Conservation (phyloP, 2,329 filamentous ascomycete species). For the Aciculosporium take region DNA sequence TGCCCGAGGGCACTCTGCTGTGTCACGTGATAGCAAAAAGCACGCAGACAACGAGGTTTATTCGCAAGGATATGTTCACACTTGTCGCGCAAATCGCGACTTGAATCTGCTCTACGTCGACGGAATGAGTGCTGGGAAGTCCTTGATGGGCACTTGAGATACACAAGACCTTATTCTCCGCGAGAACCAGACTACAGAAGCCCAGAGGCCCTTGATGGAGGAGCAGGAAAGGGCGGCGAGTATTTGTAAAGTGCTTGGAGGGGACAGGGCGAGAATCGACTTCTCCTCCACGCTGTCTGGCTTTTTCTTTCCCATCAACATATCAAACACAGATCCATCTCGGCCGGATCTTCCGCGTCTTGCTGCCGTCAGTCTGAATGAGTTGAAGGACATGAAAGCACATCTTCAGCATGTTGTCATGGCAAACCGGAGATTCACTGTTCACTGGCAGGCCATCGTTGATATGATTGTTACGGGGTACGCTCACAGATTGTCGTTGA, state of each 20-base stretch:
- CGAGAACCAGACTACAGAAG: slow-evolving; percentile 16
- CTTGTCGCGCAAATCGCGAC: slow-evolving; percentile 43
- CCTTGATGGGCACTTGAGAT: slow-evolving; percentile 50
- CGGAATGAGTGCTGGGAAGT: slow-evolving; percentile 55
- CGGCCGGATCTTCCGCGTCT: slow-evolving; percentile 22
- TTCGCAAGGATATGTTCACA: slow-evolving; percentile 47
- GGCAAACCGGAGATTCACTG: slow-evolving; percentile 14
- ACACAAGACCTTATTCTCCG: slow-evolving; percentile 49
- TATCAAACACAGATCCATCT: slow-evolving; percentile 25
- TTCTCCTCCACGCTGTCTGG: slow-evolving; percentile 37
- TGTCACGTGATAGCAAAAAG: slow-evolving; percentile 38
- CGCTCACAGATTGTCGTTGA: slow-evolving; percentile 33
- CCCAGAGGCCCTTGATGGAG: slow-evolving; percentile 13
- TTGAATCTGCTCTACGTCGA: slow-evolving; percentile 54
- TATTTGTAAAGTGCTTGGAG: slow-evolving; percentile 40
- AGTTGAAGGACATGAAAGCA: slow-evolving; percentile 22
- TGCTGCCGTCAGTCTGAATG: slow-evolving; percentile 13
- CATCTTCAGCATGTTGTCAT: slow-evolving; percentile 31
- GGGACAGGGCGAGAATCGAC: slow-evolving; percentile 27
- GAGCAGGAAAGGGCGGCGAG: slow-evolving; percentile 38
- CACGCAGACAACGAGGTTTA: neutral
- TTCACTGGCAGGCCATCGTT: slow-evolving; percentile 52
- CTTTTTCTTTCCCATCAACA: slow-evolving; percentile 35
- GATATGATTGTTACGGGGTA: slow-evolving; percentile 55
- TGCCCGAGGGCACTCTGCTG: slow-evolving; percentile 49